phyloP scores from a whole-genome alignment of 306 rosid genomes.

The Oxytropis ochrocephala region DNA sequence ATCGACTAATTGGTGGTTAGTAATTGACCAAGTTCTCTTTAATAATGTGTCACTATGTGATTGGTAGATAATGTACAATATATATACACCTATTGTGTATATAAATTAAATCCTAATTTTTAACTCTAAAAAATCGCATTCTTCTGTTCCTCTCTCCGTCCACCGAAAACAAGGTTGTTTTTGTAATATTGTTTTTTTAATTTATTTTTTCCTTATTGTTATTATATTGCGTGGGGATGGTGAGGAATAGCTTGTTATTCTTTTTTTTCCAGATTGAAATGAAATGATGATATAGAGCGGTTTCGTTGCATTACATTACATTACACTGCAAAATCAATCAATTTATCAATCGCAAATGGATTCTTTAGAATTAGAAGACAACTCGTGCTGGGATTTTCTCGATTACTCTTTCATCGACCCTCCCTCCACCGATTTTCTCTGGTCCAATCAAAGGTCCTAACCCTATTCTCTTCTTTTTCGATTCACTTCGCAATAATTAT shows the following conservation, averaged over 20 bases:
- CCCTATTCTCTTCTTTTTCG: not conserved
- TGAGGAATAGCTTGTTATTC: not conserved
- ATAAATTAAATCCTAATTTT: too few species aligned
- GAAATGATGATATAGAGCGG: not conserved
- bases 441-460: conserved; percentile 39
- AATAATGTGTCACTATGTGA: too few species aligned
- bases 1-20: too few species aligned
- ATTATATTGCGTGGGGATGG: not conserved
- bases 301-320: not conserved
- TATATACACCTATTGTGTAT: too few species aligned
- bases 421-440: conserved; percentile 47
- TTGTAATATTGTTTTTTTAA: not conserved
- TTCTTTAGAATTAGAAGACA: conserved; percentile 30
- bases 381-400: conserved; percentile 48
- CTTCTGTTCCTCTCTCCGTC: not conserved
- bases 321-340: not conserved
- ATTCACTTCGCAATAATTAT: not conserved
- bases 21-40: too few species aligned
- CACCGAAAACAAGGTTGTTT: not conserved
- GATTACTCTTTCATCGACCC: conserved; percentile 49
- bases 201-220: not conserved
- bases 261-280: too few species aligned
- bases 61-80: too few species aligned
- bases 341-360: conserved; percentile 36
- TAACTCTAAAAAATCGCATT: not conserved